phyloP scores from a whole-genome alignment of 768 basidiomycete species.

The Exidia glandulosa region DNA sequence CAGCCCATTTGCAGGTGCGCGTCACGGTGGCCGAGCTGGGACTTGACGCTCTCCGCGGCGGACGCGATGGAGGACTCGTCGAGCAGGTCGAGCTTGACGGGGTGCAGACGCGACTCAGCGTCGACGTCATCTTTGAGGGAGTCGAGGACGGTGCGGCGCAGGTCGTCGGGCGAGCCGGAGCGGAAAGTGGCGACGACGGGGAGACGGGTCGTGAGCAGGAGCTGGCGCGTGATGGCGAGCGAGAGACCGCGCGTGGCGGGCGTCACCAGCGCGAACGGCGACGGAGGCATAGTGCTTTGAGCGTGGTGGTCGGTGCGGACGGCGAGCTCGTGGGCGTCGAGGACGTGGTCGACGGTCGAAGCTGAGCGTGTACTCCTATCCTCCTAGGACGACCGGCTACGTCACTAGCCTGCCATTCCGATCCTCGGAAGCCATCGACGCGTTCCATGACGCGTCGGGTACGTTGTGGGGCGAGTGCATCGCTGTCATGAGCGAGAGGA shows the following conservation, averaged over 20 bases:
- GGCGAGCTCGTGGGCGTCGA: too few relatives aligned
- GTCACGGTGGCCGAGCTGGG: conserved; percentile 20
- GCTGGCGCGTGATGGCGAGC: conserved; percentile 42
- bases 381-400: too few relatives aligned
- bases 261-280: conserved; percentile 40
- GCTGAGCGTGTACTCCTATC: too few relatives aligned
- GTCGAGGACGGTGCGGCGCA: conserved; percentile 32
- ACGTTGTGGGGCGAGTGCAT: too few relatives aligned
- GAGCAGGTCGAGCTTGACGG: conserved; percentile 40
- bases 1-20: conserved; percentile 44
- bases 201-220: conserved; percentile 35
- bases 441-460: too few relatives aligned
- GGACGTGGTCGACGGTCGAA: too few relatives aligned
- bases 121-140: conserved; percentile 29
- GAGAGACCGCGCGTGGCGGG: conserved; percentile 49
- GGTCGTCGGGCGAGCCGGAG: conserved; percentile 20
- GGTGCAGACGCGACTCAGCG: conserved; percentile 30
- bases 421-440: too few relatives aligned
- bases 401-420: too few relatives aligned
- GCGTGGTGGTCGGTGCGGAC: too few relatives aligned
- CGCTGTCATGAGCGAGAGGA: too few relatives aligned
- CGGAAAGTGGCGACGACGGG: conserved; percentile 51
- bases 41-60: conserved; percentile 33
- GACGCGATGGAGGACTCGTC: conserved; percentile 39
- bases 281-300: not conserved